Base-by-base conservation (phyloP, 1,139 yeast species). In the Taphrina confusa region DNA sequence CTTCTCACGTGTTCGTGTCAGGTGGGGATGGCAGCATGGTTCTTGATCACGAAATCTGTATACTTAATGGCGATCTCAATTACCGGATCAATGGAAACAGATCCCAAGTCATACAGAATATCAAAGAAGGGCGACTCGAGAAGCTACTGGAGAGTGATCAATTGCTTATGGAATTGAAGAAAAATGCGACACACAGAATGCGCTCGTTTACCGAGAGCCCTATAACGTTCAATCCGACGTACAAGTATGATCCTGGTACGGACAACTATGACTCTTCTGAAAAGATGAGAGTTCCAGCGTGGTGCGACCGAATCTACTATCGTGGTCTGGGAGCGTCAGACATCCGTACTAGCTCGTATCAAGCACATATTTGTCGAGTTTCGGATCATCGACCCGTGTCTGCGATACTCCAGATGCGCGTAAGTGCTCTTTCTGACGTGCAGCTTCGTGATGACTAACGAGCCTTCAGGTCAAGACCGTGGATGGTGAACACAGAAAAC, bases 321-420 rank as follows among this genome's bases (percentile, higher is more conserved):
- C 77, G 80, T 46, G 84, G 87, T 6, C 59, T 61, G 4, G 37
- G 74, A 75, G n/a, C 45, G 8, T 62, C 66, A 22, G 62, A 45
- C 18, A 56, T 72, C 39, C 23, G 56, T 3, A 65, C 69, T 18
- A 27, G 71, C 33, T 60, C 61, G 8, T 73, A 73, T 59, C 49
- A 67, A 46, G 62, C 70, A 30, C 65, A 67, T 40, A 76, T 75
- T 14, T 73, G 88, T n/a, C 72, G 74, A 40, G 76, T 83, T 40
- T 89, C 97, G 63, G 98, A 92, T 69, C 98, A 92, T 70, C 85
- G 88, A 64, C 97, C 98, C 0, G 96, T 92, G 2, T 85, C 80
- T 70, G 90, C 94, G 1, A 80, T 87, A 0, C 89, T 84, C 68
- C 72, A 76, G 42, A 79, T 87, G n/a, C 77, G 74, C 50, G 85